A percentile compares a stretch with the other conserved stretches of the same genome.
These are phyloP conservation scores for Parasarocladium wereldwijsianum DNA, from an alignment of 2,329 filamentous ascomycete species.

Conservation along the genomic window DNA sequence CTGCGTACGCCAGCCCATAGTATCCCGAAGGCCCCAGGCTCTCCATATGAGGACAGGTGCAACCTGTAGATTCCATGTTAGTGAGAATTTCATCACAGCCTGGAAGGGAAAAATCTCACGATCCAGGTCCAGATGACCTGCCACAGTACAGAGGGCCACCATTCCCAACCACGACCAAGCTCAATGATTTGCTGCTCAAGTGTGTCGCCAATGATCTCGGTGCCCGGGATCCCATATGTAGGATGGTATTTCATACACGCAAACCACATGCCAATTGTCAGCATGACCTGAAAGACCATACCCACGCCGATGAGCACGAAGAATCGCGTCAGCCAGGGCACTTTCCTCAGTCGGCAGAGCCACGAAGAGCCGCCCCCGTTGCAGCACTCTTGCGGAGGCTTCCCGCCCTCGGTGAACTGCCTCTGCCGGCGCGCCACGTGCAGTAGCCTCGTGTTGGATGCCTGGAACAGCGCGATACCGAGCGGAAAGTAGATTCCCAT, in stretches of 20 bases:
- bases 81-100: background rate
- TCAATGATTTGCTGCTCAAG: slow-evolving; percentile 25
- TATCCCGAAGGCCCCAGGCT: slow-evolving; percentile 37
- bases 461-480: slow-evolving; percentile 44
- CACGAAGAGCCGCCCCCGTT: slow-evolving; percentile 15
- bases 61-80: slow-evolving; percentile 14
- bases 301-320: slow-evolving; percentile 30
- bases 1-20: slow-evolving; percentile 41
- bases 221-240: slow-evolving; percentile 29
- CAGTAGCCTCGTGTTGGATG: slow-evolving; percentile 36
- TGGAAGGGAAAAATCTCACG: slow-evolving; percentile 10
- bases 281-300: slow-evolving; percentile 33
- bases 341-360: slow-evolving; percentile 18
- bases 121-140: slow-evolving; percentile 40
- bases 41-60: slow-evolving; percentile 36
- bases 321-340: slow-evolving; percentile 23
- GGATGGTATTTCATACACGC: slow-evolving; percentile 43
- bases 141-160: slow-evolving; percentile 42
- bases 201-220: slow-evolving; percentile 15
- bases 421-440: slow-evolving; percentile 33
- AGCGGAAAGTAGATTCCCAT: slow-evolving; percentile 44
- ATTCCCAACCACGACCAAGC: slow-evolving; percentile 39
- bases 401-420: slow-evolving; percentile 15
- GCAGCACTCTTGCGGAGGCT: slow-evolving; percentile 8
- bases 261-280: slow-evolving; percentile 38